Percentiles rank a stretch among this genome's conserved stretches.
Conservation (phyloP, 2,329 filamentous ascomycete species). For the Trichoderma oligosporum region DNA sequence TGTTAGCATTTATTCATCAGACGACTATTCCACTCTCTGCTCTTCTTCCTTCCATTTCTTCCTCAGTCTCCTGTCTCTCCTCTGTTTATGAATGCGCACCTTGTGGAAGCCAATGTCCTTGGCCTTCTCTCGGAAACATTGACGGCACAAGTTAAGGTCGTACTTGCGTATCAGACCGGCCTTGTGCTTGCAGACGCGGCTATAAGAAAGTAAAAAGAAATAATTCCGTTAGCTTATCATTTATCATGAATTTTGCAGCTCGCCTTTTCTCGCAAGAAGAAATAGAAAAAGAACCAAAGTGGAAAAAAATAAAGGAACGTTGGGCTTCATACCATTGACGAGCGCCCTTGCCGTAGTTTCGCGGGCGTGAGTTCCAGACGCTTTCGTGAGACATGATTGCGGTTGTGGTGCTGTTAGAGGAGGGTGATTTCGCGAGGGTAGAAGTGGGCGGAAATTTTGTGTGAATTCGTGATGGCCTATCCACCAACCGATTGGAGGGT, state of each 20-base stretch:
- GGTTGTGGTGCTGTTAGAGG: constrained; percentile 31
- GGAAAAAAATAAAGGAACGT: constrained; percentile 1
- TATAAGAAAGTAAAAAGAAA: constrained; percentile 35
- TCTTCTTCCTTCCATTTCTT: neutral
- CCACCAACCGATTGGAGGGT: constrained; percentile 36
- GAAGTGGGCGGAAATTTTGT: constrained; percentile 39
- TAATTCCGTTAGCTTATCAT: constrained; percentile 28
- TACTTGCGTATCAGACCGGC: constrained; percentile 99
- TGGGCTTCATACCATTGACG: constrained; percentile 72
- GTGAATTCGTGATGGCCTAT: constrained; percentile 33
- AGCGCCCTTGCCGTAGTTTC: constrained; percentile 95
- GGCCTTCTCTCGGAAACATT: constrained; percentile 73
- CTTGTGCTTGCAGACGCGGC: constrained; percentile 79
- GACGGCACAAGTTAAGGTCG: constrained; percentile 84
- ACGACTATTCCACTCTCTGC: neutral
- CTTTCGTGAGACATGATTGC: constrained; percentile 74
- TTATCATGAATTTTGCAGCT: constrained; percentile 1
- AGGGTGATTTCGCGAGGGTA: constrained; percentile 35
- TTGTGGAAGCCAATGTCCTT: constrained; percentile 71
- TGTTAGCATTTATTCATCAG: constrained; percentile 21
- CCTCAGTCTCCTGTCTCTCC: too few relatives aligned
- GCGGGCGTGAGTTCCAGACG: constrained; percentile 98
- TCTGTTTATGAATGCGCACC: constrained; percentile 43
- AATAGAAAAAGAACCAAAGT: neutral
- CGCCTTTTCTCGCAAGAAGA: neutral